A percentile compares a stretch with the other conserved stretches of the same genome.
Conservation (phyloP, 106 monocot species). For the Agapanthus africanus region DNA sequence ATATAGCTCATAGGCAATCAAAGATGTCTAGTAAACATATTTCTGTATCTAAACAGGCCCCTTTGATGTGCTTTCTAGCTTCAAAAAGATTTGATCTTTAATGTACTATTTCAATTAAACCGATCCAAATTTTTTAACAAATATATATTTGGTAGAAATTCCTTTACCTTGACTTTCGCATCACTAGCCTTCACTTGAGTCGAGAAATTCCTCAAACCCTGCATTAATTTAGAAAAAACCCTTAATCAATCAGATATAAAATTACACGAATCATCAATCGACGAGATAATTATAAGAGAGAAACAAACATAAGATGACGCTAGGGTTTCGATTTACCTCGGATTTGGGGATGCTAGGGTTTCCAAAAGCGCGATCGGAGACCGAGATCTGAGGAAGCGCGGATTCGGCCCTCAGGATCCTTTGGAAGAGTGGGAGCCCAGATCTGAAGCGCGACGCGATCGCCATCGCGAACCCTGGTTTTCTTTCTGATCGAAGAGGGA, state of each 20-base stretch:
- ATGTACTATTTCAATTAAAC: too few relatives aligned
- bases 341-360: constrained; percentile 3
- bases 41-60: too few relatives aligned
- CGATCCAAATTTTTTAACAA: background rate
- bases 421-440: background rate
- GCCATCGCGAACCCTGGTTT: background rate
- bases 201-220: constrained; percentile 36
- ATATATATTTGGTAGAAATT: background rate
- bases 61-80: too few relatives aligned
- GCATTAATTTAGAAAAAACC: background rate
- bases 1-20: too few relatives aligned
- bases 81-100: too few relatives aligned
- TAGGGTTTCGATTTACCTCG: background rate
- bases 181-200: constrained; percentile 22
- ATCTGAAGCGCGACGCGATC: constrained; percentile 8
- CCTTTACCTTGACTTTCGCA: constrained; percentile 39
- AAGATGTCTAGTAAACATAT: too few relatives aligned
- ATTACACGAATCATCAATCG: background rate
- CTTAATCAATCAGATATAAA: background rate
- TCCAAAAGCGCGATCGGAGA: background rate
- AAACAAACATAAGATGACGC: background rate
- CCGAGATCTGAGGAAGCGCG: background rate
- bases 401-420: constrained; percentile 6
- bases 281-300: background rate
- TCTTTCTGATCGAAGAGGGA: background rate